Conservation (phyloP, 208 protist species). For the Endotrypanum monterogeii region DNA sequence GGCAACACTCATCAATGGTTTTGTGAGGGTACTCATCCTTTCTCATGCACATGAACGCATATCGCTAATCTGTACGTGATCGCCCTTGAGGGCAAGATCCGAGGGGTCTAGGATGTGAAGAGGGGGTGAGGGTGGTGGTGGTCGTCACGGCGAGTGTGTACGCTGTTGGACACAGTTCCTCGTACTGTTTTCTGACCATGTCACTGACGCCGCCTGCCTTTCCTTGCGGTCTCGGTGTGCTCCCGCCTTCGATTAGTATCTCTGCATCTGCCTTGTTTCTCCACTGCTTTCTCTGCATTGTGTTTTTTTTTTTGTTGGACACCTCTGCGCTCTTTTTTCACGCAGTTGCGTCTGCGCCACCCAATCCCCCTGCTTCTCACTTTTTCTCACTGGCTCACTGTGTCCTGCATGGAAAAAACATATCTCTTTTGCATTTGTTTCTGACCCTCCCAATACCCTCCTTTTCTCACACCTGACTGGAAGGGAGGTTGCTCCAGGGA, state of each 20-base stretch:
- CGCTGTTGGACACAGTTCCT: not conserved
- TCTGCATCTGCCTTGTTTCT: not conserved
- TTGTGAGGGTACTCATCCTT: not conserved
- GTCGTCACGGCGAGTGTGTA: not conserved
- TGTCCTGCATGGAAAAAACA: no score
- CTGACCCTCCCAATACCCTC: no score
- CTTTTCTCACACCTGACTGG: no score
- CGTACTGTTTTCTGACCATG: not conserved
- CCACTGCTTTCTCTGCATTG: not conserved
- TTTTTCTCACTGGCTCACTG: no score
- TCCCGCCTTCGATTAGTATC: not conserved
- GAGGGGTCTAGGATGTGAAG: no score
- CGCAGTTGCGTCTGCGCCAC: no score
- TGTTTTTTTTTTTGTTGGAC: no score
- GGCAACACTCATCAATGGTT: not conserved
- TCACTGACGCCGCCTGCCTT: not conserved
- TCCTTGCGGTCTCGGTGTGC: not conserved
- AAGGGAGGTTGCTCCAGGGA: not conserved
- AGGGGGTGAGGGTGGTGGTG: not conserved
- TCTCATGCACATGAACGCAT: not conserved
- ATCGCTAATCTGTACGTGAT: not conserved
- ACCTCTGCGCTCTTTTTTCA: no score
- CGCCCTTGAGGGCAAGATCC: not conserved
- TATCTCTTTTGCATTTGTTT: no score
- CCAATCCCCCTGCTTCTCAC: no score